Evolutionary conservation across 768 basidiomycete genomes (phyloP).

Genomic region (Ramaria sp.): DNA sequence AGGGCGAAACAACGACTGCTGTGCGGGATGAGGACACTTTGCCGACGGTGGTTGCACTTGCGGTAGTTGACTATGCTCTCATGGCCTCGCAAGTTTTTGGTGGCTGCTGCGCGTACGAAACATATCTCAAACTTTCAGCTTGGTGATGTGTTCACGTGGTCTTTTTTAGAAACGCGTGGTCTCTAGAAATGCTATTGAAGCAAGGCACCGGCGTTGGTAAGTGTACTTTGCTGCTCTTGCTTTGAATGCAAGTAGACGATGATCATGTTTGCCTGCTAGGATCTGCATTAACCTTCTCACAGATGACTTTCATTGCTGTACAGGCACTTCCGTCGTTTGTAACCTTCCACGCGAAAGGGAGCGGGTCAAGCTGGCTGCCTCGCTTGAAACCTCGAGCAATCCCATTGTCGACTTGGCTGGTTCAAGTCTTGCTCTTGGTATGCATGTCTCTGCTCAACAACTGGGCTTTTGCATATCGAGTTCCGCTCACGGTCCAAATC

Average conservation of each 20-base stretch:
- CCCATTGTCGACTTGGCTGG: conserved; percentile 54
- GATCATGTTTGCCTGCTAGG: conserved; percentile 27
- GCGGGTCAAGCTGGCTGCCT: conserved; percentile 25
- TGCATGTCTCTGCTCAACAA: conserved; percentile 68
- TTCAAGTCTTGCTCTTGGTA: conserved; percentile 61
- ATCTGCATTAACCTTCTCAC: conserved; percentile 74
- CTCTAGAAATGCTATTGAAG: conserved; percentile 64
- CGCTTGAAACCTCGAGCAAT: conserved; percentile 56
- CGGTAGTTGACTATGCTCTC: conserved; percentile 23
- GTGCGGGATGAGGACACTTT: not conserved
- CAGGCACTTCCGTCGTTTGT: conserved; percentile 60
- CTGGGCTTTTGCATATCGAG: conserved; percentile 66
- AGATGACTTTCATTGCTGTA: conserved; percentile 68
- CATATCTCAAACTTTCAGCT: conserved; percentile 5
- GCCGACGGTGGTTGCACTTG: not conserved
- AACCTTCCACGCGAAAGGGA: conserved; percentile 22
- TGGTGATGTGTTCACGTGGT: not conserved
- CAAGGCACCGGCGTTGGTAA: conserved; percentile 59
- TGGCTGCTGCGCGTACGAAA: conserved; percentile 72
- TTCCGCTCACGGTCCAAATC: conserved; percentile 72
- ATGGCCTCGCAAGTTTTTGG: conserved; percentile 61
- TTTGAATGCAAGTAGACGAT: no score
- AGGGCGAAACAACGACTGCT: not conserved
- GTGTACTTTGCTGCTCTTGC: conserved; percentile 8
- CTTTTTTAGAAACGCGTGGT: conserved; percentile 57